Evolutionary conservation across 768 basidiomycete genomes (phyloP).

Genomic region (Mycena sanguinolenta): DNA sequence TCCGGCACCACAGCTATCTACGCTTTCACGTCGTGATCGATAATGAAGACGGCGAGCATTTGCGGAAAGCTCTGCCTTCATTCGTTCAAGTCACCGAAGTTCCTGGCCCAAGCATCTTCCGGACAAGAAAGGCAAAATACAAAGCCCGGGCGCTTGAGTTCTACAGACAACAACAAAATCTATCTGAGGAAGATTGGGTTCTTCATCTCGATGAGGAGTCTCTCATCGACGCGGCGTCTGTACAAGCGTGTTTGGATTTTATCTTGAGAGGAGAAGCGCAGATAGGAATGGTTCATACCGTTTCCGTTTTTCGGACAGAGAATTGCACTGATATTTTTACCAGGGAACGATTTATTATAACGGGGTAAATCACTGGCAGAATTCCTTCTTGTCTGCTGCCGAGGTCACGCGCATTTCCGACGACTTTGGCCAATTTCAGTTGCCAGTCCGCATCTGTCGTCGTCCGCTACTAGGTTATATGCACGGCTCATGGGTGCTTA

Average conservation of each 20-base stretch:
- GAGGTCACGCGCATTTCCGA: background rate
- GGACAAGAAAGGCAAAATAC: background rate
- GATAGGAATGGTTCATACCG: background rate
- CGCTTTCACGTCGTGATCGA: background rate
- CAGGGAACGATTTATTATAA: background rate
- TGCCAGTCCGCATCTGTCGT: background rate
- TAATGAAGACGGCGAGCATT: background rate
- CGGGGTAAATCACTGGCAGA: background rate
- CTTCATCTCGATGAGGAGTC: background rate
- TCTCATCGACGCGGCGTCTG: background rate
- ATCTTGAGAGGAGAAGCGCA: background rate
- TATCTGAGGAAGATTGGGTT: background rate
- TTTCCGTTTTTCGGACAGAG: background rate
- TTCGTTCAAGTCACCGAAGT: background rate
- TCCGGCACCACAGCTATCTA: background rate
- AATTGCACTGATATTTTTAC: background rate
- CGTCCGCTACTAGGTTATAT: background rate
- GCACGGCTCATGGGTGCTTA: background rate
- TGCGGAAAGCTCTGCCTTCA: background rate
- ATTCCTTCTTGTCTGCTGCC: background rate
- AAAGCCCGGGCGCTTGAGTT: background rate
- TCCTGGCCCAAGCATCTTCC: background rate
- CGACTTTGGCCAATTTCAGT: background rate
- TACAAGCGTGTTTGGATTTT: background rate
- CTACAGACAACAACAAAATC: background rate